Evolutionary conservation across 2,329 filamentous ascomycete species (phyloP).

Genomic region (Pseudogymnoascus sp.): DNA sequence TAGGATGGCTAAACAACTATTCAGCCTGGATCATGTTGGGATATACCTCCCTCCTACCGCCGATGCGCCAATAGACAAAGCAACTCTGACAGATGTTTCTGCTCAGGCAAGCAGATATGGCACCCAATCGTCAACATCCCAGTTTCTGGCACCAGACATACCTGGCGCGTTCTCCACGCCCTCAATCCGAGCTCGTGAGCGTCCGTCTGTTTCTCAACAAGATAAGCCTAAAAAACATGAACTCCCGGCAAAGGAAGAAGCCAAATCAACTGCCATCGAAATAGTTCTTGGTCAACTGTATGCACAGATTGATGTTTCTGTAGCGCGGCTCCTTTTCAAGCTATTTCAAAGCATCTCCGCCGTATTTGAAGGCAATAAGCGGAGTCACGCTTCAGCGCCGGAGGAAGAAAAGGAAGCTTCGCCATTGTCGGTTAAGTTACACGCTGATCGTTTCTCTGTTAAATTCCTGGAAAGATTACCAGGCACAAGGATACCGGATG

Average conservation of each 20-base stretch:
- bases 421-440: constrained; percentile 19
- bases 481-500: constrained; percentile 17
- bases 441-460: constrained; percentile 23
- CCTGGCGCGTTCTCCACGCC: constrained; percentile 55
- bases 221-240: constrained; percentile 11
- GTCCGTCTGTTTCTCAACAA: constrained; percentile 16
- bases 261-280: constrained; percentile 21
- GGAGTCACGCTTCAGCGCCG: background rate
- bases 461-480: constrained; percentile 28
- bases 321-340: constrained; percentile 27
- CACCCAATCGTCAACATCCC: constrained; percentile 18
- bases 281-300: constrained; percentile 23
- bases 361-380: constrained; percentile 1
- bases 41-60: constrained; percentile 28
- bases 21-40: constrained; percentile 29
- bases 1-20: constrained; percentile 28
- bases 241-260: constrained; percentile 12
- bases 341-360: constrained; percentile 21
- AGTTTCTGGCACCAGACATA: constrained; percentile 41
- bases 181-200: constrained; percentile 10
- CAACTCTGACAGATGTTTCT: background rate
- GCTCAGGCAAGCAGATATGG: background rate
- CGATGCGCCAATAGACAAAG: constrained; percentile 12
- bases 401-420: constrained; percentile 8
- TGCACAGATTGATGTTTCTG: constrained; percentile 28